Base-by-base conservation (phyloP, 2,329 filamentous ascomycete genomes). In the Cordyceps sp. region DNA sequence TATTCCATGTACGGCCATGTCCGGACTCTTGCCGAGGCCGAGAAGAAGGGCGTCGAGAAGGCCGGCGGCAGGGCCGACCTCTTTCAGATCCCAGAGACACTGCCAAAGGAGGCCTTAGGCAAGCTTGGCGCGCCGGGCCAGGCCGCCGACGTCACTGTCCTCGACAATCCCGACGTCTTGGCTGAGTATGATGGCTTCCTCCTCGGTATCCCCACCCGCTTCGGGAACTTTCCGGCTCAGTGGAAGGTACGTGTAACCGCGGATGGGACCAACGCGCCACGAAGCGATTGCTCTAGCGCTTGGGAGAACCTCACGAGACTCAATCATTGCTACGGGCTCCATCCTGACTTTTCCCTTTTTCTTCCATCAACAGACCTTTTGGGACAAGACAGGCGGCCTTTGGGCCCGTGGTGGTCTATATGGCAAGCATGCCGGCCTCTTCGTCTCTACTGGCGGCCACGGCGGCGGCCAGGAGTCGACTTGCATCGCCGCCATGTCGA, bases 1-100 rank as follows among this genome's bases (percentile, higher is more conserved):
- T 93, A 93, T 65, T 92, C 84, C 44, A 81, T 85, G 72, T 93
- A 90, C 62, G 88, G 90, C 60, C 86, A 94, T 62, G 78, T 94
- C 59, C 63, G 69, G 59, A 61, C 75, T 52, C 58, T 94, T 47
- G 90, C 88, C 48, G 75, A 90, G 57, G 84, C 85, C 41, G 86
- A 96, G 66, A 81, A 86, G 68, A 74, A 70, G 50, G 90, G 90
- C 52, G 82, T 94, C 50, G 78, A 86, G 62, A 73, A 78, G 50
- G 85, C 84, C 40, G 90, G 90, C 42, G 86, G 86, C 42, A 61
- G 65, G 28, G 84, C 65, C 58, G 80, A 88, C 48, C 53, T 96
- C 52, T 93, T 65, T 72, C 85, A 93, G 75, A 66, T 96, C 51
- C 56, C 73, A 34, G 90, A 98, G 69, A 96, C 90, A 13, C 83